phyloP scores from a whole-genome alignment of 108 stramenopile species.

The Nannochloropsis oceanica region DNA sequence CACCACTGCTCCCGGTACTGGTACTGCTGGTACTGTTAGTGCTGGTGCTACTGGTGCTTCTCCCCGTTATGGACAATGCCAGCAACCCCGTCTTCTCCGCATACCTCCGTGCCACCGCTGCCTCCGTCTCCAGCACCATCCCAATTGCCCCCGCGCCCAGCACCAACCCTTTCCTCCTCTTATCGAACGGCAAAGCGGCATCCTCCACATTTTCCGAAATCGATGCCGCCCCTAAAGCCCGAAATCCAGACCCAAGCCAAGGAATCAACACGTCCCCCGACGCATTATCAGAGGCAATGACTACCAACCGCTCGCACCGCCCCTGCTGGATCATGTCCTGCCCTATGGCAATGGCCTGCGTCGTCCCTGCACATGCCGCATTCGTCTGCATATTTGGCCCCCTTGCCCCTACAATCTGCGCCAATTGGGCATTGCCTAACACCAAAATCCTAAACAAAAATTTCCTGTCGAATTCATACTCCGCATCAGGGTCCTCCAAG shows the following conservation, averaged over 20 bases:
- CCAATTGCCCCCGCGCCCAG: conserved; percentile 82
- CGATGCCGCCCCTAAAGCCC: conserved; percentile 78
- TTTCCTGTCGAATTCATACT: conserved; percentile 84
- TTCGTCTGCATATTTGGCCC: conserved; percentile 95
- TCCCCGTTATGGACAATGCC: conserved; percentile 20
- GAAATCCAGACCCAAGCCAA: conserved; percentile 81
- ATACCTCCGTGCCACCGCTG: conserved; percentile 31
- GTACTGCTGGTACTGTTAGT: neutral
- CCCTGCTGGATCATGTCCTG: conserved; percentile 83
- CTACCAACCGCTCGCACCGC: conserved; percentile 77
- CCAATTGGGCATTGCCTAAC: conserved; percentile 85
- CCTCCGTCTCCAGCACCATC: conserved; percentile 59
- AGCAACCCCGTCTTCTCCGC: conserved; percentile 43
- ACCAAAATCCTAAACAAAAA: conserved; percentile 90
- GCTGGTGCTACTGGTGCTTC: conserved; percentile 13
- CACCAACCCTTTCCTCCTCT: conserved; percentile 75
- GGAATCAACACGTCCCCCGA: conserved; percentile 73
- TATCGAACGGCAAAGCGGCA: conserved; percentile 81
- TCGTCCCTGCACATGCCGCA: conserved; percentile 91
- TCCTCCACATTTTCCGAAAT: conserved; percentile 53
- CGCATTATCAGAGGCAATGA: conserved; percentile 83
- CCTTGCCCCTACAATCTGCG: conserved; percentile 77
- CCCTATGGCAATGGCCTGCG: conserved; percentile 86
- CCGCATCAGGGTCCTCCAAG: conserved; percentile 20
- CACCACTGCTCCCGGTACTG: neutral